These are phyloP conservation scores for Chamaecyparis obtusa DNA, from an alignment of 75 land plant species.

Conservation along the genomic window DNA sequence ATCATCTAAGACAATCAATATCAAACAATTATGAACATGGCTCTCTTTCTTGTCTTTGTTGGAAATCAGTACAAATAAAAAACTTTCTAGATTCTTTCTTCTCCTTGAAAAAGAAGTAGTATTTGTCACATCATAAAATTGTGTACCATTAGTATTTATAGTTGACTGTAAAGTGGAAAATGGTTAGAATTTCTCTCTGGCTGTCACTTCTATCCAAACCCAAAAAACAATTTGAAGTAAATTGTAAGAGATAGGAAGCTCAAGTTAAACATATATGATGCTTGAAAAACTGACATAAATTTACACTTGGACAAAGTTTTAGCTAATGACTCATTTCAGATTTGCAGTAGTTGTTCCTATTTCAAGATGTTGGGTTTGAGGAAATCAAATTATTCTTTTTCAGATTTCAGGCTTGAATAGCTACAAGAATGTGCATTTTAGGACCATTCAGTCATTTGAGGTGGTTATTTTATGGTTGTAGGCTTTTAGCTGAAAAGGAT, in stretches of 20 bases:
- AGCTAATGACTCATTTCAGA: too few relatives aligned
- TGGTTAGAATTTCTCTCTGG: neutral
- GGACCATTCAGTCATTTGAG: too few relatives aligned
- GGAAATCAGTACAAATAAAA: neutral
- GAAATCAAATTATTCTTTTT: too few relatives aligned
- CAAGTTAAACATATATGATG: neutral
- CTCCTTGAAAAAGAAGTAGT: neutral
- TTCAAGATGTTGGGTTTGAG: too few relatives aligned
- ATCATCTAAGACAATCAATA: neutral
- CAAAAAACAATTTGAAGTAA: neutral
- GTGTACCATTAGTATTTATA: neutral
- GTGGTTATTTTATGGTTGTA: too few relatives aligned
- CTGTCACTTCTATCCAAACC: neutral
- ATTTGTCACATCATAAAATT: constrained; percentile 4
- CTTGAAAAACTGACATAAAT: neutral
- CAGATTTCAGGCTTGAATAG: too few relatives aligned
- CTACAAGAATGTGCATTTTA: too few relatives aligned
- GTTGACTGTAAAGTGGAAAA: neutral
- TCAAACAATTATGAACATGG: neutral
- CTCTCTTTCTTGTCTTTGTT: neutral
- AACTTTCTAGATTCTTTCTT: neutral
- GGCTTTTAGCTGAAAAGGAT: too few relatives aligned
- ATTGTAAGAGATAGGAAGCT: neutral
- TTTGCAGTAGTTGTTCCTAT: too few relatives aligned
- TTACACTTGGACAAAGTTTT: neutral